Base-by-base conservation (phyloP, 2,329 filamentous ascomycete genomes). In the Neofusicoccum parvum region DNA sequence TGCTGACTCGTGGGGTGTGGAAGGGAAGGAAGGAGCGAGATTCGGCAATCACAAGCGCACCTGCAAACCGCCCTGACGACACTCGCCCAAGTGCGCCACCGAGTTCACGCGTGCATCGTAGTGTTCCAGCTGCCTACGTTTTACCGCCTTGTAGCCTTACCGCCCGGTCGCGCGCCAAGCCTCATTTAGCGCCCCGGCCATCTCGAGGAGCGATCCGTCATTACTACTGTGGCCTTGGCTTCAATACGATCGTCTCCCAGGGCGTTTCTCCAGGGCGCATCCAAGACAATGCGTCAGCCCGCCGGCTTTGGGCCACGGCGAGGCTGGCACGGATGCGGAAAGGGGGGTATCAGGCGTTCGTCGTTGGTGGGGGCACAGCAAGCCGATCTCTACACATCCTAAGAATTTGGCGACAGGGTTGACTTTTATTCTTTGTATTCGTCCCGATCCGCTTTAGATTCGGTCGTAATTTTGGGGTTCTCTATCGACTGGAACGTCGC, bases 401-500 rank as follows among this genome's bases (percentile, higher is more conserved):
- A 39, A 46, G 37, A 34, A 7, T 60, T 37, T 46, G 56, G 56
- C 43, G 56, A 23, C 56, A 48, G 56, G 56, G 39, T 46, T 66
- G 56, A 58, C 53, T 48, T 66, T 51, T 39, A 62, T 66, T 65
- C 48, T 60, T 65, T 65, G 64, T 54, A 65, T 65, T 65, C 64
- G 64, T 65, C 64, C 65, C 65, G 65, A 66, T 58, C 65, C 65
- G 59, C 36, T 46, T 56, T 32, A 63, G 65, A 62, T 63, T 62
- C 65, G 65, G 65, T 63, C 65, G 65, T 66, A 45, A 45, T 56
- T 65, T 60, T 56, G 46, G 64, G 50, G 49, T 51, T 53, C 50
- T 64, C 65, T 66, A 66, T 63, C 58, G 65, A 66, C 65, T 58
- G 59, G 46, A 54, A 45, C 34, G 59, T 66, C 65, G 65, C 65